These are phyloP conservation scores for Lentinula boryana DNA, from an alignment of 768 basidiomycete species.

Conservation along the genomic window DNA sequence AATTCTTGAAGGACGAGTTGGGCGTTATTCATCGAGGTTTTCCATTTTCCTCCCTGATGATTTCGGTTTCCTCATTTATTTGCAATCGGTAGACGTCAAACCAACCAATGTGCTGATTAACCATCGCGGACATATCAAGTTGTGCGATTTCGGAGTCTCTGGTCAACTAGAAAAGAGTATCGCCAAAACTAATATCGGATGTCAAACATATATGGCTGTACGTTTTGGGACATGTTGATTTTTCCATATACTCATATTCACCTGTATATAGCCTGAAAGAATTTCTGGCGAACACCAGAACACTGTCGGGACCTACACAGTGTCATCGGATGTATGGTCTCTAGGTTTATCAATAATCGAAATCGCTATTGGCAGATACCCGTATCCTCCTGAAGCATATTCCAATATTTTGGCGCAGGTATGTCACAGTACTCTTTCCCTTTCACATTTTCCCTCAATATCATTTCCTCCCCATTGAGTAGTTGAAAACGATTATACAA, in stretches of 20 bases:
- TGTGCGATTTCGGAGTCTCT: constrained; percentile 99
- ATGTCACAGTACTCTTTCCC: background rate
- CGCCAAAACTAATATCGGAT: constrained; percentile 98
- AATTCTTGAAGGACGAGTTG: constrained; percentile 91
- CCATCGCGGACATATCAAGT: constrained; percentile 81
- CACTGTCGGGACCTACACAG: constrained; percentile 85
- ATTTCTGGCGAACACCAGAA: constrained; percentile 92
- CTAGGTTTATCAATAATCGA: constrained; percentile 93
- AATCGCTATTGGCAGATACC: constrained; percentile 84
- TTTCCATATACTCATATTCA: background rate
- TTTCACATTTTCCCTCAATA: background rate
- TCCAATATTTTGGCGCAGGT: constrained; percentile 95
- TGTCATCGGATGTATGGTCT: constrained; percentile 97
- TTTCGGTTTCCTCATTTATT: background rate
- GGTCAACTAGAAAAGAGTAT: constrained; percentile 95
- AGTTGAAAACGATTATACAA: constrained; percentile 86
- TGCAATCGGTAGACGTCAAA: constrained; percentile 63
- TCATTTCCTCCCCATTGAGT: background rate
- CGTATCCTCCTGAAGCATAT: constrained; percentile 97
- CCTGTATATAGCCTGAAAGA: constrained; percentile 70
- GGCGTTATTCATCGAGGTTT: constrained; percentile 65
- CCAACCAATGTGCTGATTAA: constrained; percentile 94
- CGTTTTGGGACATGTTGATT: constrained; percentile 22
- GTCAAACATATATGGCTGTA: constrained; percentile 98
- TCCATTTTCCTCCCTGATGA: constrained; percentile 5